Evolutionary conservation across 2,329 filamentous ascomycete species (phyloP).

Genomic region (Venturiaceae sp.): DNA sequence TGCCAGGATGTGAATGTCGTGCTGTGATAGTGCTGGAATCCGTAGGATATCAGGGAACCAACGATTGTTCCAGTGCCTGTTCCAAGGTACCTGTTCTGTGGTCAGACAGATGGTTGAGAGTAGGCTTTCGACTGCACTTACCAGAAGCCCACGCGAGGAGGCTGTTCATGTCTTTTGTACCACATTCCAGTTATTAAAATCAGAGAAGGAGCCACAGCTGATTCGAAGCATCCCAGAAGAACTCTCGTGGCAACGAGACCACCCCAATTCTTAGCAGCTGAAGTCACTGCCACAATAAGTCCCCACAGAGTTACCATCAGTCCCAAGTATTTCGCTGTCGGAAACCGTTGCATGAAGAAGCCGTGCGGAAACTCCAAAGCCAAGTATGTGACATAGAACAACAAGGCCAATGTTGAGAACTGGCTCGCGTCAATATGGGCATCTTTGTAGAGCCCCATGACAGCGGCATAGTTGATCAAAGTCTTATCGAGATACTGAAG

Average conservation of each 20-base stretch:
- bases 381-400: constrained; percentile 16
- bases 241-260: constrained; percentile 18
- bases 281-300: constrained; percentile 17
- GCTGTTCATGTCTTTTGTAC: constrained; percentile 28
- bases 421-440: constrained; percentile 22
- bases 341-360: constrained; percentile 12
- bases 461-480: constrained; percentile 29
- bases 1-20: neutral
- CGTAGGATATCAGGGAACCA: neutral
- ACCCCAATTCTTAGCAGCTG: constrained; percentile 19
- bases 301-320: constrained; percentile 18
- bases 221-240: constrained; percentile 21
- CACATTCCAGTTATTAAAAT: constrained; percentile 28
- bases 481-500: constrained; percentile 31
- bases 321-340: constrained; percentile 23
- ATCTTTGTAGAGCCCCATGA: constrained; percentile 29
- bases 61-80: neutral
- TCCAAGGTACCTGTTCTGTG: neutral
- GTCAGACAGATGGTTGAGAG: neutral
- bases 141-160: constrained; percentile 21
- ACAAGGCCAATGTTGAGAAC: constrained; percentile 14
- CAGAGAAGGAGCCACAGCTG: constrained; percentile 25
- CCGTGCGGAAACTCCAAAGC: constrained; percentile 15
- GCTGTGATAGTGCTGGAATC: neutral
- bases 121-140: neutral